Evolutionary conservation across 441 rosid species (phyloP), one percentile per base, ranked within the genome.

Genomic region (Adansonia grandidieri): DNA sequence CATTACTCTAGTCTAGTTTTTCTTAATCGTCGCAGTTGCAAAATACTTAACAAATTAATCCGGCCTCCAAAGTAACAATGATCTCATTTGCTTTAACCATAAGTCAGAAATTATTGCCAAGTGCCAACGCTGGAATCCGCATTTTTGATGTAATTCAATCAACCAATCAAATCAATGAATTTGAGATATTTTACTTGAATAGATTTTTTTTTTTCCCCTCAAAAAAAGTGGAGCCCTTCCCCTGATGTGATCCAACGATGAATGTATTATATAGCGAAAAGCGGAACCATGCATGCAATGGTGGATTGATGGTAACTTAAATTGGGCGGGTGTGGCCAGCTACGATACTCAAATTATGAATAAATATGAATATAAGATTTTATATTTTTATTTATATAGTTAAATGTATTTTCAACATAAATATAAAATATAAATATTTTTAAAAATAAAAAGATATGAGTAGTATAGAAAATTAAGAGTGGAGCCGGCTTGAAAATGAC

Each of bases 401-500:
- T 28, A 28, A 28, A 28, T 28, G 32, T 28, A 28, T 28, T 24
- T 24, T 24, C 28, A 24, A 24, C 2, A 28, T 28, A 28, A 28
- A 28, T 5, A 40, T 40, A 4, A 5, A 40, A 40, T 40, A 40
- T 40, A 40, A 40, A 40, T 40, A 40, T 40, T 40, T 28, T 28
- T 28, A 28, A 28, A 28, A 40, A 40, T 4, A 40, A 40, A 40
- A 40, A 40, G 6, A 40, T 4, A 40, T 40, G 5, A 40, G 6
- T 40, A 40, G 5, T 5, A 40, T 40, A 56, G 83, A 74, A 78
- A 83, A 86, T 84, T 5, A 13, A 17, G 44, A 28, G 80, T 67
- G 84, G 79, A 64, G 82, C 80, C 82, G 84, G 88, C 87, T 44
- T 28, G 10, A 32, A 19, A 61, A 22, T 60, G 64, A 22, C 2